Evolutionary conservation across 257 asterid species (phyloP).

Genomic region (Penstemon davidsonii): DNA sequence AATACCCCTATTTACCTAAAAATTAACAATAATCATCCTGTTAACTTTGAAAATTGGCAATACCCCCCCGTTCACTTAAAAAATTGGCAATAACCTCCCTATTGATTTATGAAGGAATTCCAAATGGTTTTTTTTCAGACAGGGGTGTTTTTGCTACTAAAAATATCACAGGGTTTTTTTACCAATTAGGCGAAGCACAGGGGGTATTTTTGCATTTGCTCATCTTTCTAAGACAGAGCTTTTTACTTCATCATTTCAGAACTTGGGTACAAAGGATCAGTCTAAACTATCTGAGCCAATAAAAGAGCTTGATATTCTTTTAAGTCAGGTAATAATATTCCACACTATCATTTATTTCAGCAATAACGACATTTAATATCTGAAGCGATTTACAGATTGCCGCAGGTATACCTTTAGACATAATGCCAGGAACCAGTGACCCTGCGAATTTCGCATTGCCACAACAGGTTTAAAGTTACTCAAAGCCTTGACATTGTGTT

Average conservation of each 20-base stretch:
- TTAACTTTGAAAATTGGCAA: too few relatives aligned
- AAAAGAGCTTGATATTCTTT: constrained; percentile 87
- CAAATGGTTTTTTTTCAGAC: too few relatives aligned
- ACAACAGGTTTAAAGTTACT: constrained; percentile 64
- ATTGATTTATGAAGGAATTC: too few relatives aligned
- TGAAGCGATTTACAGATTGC: constrained; percentile 60
- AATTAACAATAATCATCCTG: too few relatives aligned
- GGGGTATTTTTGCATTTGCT: too few relatives aligned
- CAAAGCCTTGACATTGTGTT: background rate
- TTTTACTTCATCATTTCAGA: constrained; percentile 50
- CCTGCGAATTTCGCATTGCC: constrained; percentile 93
- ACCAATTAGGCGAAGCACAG: too few relatives aligned
- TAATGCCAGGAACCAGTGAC: constrained; percentile 87
- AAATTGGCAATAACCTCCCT: too few relatives aligned
- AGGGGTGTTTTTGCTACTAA: too few relatives aligned
- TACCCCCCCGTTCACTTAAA: too few relatives aligned
- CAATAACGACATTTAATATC: constrained; percentile 21
- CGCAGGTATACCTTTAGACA: constrained; percentile 73
- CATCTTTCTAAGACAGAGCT: background rate
- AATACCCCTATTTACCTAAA: too few relatives aligned
- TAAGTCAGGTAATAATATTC: constrained; percentile 65
- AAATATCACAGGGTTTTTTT: too few relatives aligned
- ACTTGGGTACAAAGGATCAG: constrained; percentile 72
- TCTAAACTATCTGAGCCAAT: constrained; percentile 73
- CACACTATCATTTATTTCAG: background rate